These are phyloP conservation scores for Paramecium octaurelia DNA, from an alignment of 73 alveolate genomes.

Conservation along the genomic window DNA sequence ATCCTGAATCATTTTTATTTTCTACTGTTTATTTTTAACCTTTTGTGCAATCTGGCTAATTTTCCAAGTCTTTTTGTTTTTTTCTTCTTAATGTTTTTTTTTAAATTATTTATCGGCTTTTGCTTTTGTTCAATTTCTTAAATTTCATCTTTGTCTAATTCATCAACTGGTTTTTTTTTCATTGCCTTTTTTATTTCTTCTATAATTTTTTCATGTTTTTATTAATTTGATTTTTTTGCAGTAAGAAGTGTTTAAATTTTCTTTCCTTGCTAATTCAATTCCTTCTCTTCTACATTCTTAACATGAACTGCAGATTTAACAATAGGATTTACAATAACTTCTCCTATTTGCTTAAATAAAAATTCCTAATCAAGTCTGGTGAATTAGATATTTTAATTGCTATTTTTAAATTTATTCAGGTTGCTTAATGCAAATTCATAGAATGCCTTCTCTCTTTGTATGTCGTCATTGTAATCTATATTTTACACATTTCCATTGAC, in stretches of 20 bases:
- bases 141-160: background rate
- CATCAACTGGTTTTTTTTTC: constrained; percentile 10
- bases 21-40: background rate
- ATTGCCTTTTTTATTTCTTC: background rate
- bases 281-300: background rate
- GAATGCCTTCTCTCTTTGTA: background rate
- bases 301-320: constrained; percentile 3
- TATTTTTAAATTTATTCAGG: background rate
- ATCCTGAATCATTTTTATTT: background rate
- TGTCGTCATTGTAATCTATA: background rate
- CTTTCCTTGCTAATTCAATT: background rate
- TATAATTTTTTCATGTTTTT: background rate
- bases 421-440: background rate
- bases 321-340: background rate
- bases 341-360: background rate
- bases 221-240: background rate
- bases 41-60: background rate
- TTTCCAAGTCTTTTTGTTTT: background rate
- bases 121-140: background rate
- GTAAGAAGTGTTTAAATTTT: background rate
- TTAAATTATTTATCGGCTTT: background rate
- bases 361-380: background rate
- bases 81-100: background rate
- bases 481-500: background rate
- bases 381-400: background rate